Conservation (phyloP, 2,329 filamentous ascomycete genomes). For the Chrysosphaeria jannelii region DNA sequence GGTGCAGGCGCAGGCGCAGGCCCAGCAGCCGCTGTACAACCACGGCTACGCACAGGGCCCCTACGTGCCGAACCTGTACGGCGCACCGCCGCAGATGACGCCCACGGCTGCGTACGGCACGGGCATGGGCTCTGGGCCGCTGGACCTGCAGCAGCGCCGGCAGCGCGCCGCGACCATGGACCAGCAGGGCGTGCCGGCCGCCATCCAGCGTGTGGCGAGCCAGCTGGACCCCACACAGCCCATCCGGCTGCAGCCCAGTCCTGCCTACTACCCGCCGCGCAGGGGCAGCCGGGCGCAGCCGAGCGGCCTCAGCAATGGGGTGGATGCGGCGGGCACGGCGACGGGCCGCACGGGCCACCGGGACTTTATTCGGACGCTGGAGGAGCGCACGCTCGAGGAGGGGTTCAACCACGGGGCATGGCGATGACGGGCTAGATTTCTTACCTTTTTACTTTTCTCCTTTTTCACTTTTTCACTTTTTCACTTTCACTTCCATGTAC, state of each 20-base stretch:
- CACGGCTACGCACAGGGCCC: slow-evolving; percentile 26
- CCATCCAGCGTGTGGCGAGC: slow-evolving; percentile 81
- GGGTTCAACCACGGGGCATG: slow-evolving; percentile 53
- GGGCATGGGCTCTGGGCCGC: slow-evolving; percentile 34
- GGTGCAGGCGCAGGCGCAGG: slow-evolving; percentile 8
- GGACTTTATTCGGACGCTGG: slow-evolving; percentile 82
- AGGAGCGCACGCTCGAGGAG: slow-evolving; percentile 82
- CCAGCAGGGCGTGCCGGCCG: slow-evolving; percentile 72
- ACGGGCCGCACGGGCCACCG: slow-evolving; percentile 17
- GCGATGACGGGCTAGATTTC: neutral
- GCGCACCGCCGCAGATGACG: slow-evolving; percentile 35
- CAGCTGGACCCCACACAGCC: slow-evolving; percentile 86
- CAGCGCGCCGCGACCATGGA: slow-evolving; percentile 93
- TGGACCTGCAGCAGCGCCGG: slow-evolving; percentile 34
- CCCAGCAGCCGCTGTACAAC: slow-evolving; percentile 35
- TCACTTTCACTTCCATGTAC: neutral
- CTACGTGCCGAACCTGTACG: slow-evolving; percentile 29
- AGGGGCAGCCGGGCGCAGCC: slow-evolving; percentile 4
- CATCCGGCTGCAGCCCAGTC: slow-evolving; percentile 79
- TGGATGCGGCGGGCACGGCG: neutral
- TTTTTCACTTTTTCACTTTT: neutral
- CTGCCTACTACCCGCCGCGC: slow-evolving; percentile 73
- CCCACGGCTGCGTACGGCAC: slow-evolving; percentile 20
- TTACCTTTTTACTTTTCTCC: neutral
- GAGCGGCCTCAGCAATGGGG: slow-evolving; percentile 5